phyloP scores from a whole-genome alignment of 1,139 yeast genomes.

The Pichia sp. region DNA sequence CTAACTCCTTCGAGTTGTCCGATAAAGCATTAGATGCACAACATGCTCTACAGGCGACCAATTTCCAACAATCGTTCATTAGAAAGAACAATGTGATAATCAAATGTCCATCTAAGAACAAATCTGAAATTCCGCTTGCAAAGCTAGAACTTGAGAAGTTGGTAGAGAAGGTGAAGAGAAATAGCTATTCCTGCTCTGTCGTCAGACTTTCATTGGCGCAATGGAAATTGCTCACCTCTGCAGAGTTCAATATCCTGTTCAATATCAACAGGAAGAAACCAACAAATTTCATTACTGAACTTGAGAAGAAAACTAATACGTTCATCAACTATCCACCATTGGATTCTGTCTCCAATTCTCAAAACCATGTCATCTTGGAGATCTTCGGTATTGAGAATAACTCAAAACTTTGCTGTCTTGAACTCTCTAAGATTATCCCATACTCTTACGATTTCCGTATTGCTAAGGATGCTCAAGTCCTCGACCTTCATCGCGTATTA shows the following conservation, averaged over 20 bases:
- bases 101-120: conserved; percentile 84
- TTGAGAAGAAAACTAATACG: conserved; percentile 59
- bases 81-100: conserved; percentile 78
- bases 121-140: conserved; percentile 62
- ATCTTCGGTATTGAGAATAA: conserved; percentile 56
- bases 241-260: conserved; percentile 26
- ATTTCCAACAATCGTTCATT: conserved; percentile 41
- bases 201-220: conserved; percentile 23
- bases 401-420: conserved; percentile 48
- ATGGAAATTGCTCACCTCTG: conserved; percentile 27
- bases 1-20: conserved; percentile 50
- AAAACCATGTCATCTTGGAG: conserved; percentile 32
- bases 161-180: conserved; percentile 40
- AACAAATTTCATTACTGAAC: conserved; percentile 39
- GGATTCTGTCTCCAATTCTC: conserved; percentile 27
- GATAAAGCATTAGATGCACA: conserved; percentile 35
- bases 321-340: conserved; percentile 57
- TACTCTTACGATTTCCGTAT: conserved; percentile 53
- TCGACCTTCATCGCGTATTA: no score
- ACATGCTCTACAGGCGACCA: conserved; percentile 20
- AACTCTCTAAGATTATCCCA: conserved; percentile 46
- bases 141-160: conserved; percentile 49
- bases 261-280: conserved; percentile 25
- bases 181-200: conserved; percentile 26
- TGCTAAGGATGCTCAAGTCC: no score